Evolutionary conservation across 164 flowering plant genomes (phyloP).

Genomic region (Houttuynia cordata): DNA sequence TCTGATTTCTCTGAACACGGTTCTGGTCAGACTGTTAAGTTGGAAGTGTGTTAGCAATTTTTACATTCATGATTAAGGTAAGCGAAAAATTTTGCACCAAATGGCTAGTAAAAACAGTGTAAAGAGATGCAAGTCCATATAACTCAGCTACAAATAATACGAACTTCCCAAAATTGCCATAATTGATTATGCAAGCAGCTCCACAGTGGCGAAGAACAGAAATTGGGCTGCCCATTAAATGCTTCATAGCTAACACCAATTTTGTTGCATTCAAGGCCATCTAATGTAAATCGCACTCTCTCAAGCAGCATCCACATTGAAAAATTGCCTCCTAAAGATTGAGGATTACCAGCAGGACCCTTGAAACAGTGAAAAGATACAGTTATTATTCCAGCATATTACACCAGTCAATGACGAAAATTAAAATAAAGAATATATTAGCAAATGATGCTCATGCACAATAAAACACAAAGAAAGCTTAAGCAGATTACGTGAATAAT

Average conservation of each 20-base stretch:
- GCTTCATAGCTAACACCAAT: constrained; percentile 91
- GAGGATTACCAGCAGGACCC: constrained; percentile 70
- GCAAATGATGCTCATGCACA: not conserved
- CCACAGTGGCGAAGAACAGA: constrained; percentile 74
- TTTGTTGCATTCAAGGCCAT: constrained; percentile 88
- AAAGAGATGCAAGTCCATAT: not conserved
- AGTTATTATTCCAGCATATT: too few species aligned
- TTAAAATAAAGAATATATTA: not conserved
- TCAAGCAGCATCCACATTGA: constrained; percentile 97
- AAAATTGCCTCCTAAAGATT: constrained; percentile 49
- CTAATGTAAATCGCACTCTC: constrained; percentile 82
- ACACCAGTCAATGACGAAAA: not conserved
- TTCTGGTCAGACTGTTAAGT: constrained; percentile 70
- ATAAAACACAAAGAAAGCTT: not conserved
- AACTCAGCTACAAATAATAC: constrained; percentile 11
- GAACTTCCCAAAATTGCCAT: constrained; percentile 82
- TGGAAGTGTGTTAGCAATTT: not conserved
- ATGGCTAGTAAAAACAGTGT: not conserved
- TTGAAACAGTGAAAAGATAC: constrained; percentile 13
- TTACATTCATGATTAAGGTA: not conserved
- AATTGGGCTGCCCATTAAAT: constrained; percentile 75
- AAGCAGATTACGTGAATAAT: not conserved
- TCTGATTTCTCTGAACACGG: constrained; percentile 47
- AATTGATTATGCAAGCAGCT: constrained; percentile 92
- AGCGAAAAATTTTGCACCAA: not conserved